phyloP scores from a whole-genome alignment of 2,329 filamentous ascomycete genomes.

The Cephalotrichum gorgonifer region DNA sequence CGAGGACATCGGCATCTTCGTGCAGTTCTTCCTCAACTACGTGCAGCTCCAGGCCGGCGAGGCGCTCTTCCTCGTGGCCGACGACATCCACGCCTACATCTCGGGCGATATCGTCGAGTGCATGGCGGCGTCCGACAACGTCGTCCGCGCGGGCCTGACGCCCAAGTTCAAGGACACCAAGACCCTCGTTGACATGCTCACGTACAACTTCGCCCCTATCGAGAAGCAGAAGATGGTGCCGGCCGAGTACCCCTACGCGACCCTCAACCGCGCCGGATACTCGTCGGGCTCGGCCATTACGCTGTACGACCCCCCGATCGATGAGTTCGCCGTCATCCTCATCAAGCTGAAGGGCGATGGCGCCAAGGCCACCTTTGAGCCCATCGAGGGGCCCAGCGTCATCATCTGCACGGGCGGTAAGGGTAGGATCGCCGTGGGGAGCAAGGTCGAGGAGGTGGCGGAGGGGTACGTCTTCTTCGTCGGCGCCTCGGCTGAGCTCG shows the following conservation, averaged over 20 bases:
- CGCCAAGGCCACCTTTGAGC: constrained; percentile 80
- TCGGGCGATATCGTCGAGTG: constrained; percentile 95
- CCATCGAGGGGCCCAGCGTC: constrained; percentile 80
- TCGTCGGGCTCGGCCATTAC: constrained; percentile 60
- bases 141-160: constrained; percentile 92
- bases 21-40: constrained; percentile 95
- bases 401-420: constrained; percentile 79
- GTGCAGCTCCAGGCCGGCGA: constrained; percentile 81
- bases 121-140: constrained; percentile 98
- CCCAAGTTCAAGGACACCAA: constrained; percentile 96
- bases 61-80: constrained; percentile 89
- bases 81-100: constrained; percentile 94
- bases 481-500: constrained; percentile 74
- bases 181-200: constrained; percentile 83
- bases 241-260: constrained; percentile 73
- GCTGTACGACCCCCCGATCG: constrained; percentile 91
- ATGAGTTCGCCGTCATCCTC: constrained; percentile 87
- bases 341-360: constrained; percentile 60
- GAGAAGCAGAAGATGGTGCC: constrained; percentile 89
- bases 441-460: constrained; percentile 64
- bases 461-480: constrained; percentile 74
- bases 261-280: constrained; percentile 73
- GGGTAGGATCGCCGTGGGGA: constrained; percentile 76
- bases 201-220: constrained; percentile 91
- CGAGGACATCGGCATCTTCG: constrained; percentile 82